These are phyloP conservation scores for Diaporthe capsici DNA, from an alignment of 2,329 filamentous ascomycete genomes.

Conservation along the genomic window DNA sequence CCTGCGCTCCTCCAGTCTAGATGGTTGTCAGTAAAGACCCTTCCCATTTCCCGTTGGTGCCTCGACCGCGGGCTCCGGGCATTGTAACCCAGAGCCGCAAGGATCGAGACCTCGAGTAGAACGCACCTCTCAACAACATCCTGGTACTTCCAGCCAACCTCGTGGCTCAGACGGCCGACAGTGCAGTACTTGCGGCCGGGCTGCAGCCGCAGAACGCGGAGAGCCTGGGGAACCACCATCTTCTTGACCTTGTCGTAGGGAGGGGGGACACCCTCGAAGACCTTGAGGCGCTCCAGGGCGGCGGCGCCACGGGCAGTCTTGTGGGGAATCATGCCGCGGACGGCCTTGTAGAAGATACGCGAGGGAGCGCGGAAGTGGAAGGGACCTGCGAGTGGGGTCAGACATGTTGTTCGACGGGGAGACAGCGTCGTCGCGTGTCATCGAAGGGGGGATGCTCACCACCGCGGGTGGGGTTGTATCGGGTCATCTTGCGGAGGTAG, in stretches of 20 bases:
- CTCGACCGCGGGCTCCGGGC: neutral
- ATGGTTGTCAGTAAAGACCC: conserved; percentile 39
- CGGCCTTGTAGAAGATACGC: conserved; percentile 99
- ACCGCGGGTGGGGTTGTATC: conserved; percentile 99
- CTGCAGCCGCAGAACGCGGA: conserved; percentile 96
- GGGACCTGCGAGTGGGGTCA: conserved; percentile 76
- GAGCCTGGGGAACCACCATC: conserved; percentile 98
- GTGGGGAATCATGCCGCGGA: conserved; percentile 99
- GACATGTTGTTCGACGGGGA: conserved; percentile 58
- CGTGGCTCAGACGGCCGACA: conserved; percentile 96
- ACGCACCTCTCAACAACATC: conserved; percentile 97
- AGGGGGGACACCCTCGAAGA: conserved; percentile 98
- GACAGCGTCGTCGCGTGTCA: conserved; percentile 43
- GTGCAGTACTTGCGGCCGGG: conserved; percentile 99
- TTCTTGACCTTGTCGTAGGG: conserved; percentile 99
- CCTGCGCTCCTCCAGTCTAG: conserved; percentile 97
- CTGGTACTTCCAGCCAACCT: conserved; percentile 99
- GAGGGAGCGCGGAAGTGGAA: conserved; percentile 99
- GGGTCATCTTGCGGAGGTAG: conserved; percentile 99
- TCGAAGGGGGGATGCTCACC: conserved; percentile 69
- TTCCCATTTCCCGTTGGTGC: conserved; percentile 41
- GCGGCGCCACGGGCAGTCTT: conserved; percentile 98
- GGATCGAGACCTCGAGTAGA: conserved; percentile 12
- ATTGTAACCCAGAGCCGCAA: neutral
- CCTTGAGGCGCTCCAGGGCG: conserved; percentile 98